phyloP scores from a whole-genome alignment of 2,329 filamentous ascomycete genomes.

The Penicillium janthinellum region DNA sequence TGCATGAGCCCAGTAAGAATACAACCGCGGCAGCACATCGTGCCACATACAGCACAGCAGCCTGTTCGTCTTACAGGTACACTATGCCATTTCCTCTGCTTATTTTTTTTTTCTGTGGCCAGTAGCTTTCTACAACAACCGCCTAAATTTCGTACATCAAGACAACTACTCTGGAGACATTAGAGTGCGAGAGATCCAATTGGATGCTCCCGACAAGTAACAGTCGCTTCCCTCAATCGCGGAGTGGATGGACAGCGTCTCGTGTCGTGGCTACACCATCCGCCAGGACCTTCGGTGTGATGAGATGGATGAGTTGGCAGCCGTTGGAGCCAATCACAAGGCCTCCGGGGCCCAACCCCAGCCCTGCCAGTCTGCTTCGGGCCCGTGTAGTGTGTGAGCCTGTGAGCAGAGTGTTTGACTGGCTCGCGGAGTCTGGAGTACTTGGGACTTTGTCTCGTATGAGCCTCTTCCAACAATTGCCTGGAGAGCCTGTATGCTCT shows the following conservation, averaged over 20 bases:
- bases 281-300: conserved; percentile 13
- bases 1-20: conserved; percentile 1
- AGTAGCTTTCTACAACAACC: no score
- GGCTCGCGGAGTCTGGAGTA: background rate
- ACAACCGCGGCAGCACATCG: background rate
- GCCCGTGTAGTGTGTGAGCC: background rate
- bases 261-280: background rate
- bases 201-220: background rate
- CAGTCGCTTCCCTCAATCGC: background rate
- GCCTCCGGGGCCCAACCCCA: conserved; percentile 6
- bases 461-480: background rate
- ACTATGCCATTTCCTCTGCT: background rate
- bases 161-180: background rate
- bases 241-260: background rate
- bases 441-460: background rate
- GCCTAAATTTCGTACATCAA: background rate
- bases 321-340: conserved; percentile 21
- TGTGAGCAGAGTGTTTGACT: background rate
- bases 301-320: conserved; percentile 27
- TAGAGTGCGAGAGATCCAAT: background rate
- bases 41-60: background rate
- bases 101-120: no score
- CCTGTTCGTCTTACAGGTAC: conserved; percentile 13
- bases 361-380: background rate
- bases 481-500: background rate